Evolutionary conservation across 371 early-diverging fungal species (phyloP).

Genomic region (Circinella umbellata): DNA sequence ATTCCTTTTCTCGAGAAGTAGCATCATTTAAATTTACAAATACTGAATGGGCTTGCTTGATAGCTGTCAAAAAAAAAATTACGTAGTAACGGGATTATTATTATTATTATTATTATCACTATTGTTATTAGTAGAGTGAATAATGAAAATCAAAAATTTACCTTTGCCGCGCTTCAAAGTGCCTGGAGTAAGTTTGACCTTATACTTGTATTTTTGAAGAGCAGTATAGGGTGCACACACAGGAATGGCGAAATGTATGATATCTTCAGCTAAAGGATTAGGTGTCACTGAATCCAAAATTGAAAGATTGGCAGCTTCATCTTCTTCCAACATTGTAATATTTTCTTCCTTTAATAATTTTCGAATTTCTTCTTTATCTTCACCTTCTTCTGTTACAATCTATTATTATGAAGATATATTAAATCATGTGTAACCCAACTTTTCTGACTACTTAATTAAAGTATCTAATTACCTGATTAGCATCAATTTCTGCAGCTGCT

Average conservation of each 20-base stretch:
- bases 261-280: slow-evolving; percentile 80
- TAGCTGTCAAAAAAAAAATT: slow-evolving; percentile 26
- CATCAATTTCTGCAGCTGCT: slow-evolving; percentile 3
- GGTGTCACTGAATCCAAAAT: slow-evolving; percentile 83
- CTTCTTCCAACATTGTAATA: slow-evolving; percentile 68
- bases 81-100: slow-evolving; percentile 1
- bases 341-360: slow-evolving; percentile 78
- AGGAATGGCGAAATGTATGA: slow-evolving; percentile 88
- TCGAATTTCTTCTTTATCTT: slow-evolving; percentile 67
- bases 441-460: too few relatives aligned
- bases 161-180: slow-evolving; percentile 95
- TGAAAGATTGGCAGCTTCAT: slow-evolving; percentile 65
- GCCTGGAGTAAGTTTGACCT: slow-evolving; percentile 97
- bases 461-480: background rate
- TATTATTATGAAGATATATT: background rate
- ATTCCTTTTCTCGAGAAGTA: slow-evolving; percentile 73
- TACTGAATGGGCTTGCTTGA: slow-evolving; percentile 55
- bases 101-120: too few relatives aligned
- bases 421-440: too few relatives aligned
- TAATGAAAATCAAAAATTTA: slow-evolving; percentile 17
- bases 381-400: slow-evolving; percentile 25
- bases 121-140: background rate
- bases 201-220: slow-evolving; percentile 92
- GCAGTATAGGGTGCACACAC: slow-evolving; percentile 96
- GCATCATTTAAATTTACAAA: slow-evolving; percentile 57